Evolutionary conservation across 495 filamentous ascomycete genomes (phyloP), one percentile per base, ranked within the genome.

Genomic region (Venustampulla echinocandica): DNA sequence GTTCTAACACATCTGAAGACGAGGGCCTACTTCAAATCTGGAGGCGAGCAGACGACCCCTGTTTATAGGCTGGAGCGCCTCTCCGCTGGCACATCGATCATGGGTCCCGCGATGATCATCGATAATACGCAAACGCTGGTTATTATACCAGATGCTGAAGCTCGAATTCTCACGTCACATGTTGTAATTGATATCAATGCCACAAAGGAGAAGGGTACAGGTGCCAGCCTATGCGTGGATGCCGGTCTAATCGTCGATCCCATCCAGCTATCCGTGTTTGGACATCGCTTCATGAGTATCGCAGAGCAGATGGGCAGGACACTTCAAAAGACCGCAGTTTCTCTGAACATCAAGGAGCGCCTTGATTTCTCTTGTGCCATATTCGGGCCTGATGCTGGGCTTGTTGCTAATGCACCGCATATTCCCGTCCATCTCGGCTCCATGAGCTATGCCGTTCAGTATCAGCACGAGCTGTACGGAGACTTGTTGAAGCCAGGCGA

Each of bases 241-340:
- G 40, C 42, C 20, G 53, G 46, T 15, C 32, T 55, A n/a, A 48
- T 50, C 30, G 20, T 53, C n/a, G 48, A 57, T 44, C 60, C 60
- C 5, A 52, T 54, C n/a, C 55, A 60, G 42, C 45, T 62, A 10
- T 60, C 57, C 15, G 49, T 60, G 0, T 60, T 62, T 38, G 46
- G 48, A 35, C 49, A 62, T 37, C 54, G 60, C 40, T 62, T 62
- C 42, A 69, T 69, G 65, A 54, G 56, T 4, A 69, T 69, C 44
- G 67, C 67, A 1, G 64, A 71, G 42, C 68, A 71, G 37, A 71
- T 71, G 68, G 67, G 67, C 7, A 58, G 56, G 18, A 59, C 64
- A 1, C 43, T 71, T 17, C 67, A 69, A 40, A 65, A 64, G 28
- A 69, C 65, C 0, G 58, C 55, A 22, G 61, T 71, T 13, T 63